Base-by-base conservation (phyloP, 495 filamentous ascomycete genomes). In the Hyphodiscus hymeniophilus region DNA sequence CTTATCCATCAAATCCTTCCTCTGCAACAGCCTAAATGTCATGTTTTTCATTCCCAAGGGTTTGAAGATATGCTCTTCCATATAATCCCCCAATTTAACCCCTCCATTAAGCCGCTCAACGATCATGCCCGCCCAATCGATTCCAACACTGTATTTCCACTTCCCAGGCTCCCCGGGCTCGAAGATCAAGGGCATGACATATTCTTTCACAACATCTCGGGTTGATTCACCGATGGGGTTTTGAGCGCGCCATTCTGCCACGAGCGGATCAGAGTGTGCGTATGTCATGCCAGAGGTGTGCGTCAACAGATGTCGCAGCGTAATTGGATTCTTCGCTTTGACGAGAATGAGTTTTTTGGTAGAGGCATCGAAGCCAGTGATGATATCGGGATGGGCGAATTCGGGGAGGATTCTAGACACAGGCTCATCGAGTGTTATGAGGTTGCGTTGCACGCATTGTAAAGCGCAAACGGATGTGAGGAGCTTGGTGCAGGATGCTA, bases 361-460 rank as follows among this genome's bases (percentile, higher is more conserved):
- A 21, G 48, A 45, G 7, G 51, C 48, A 28, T 60, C 43, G 4
- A 55, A 45, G n/a, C 40, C 58, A 4, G 22, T 49, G 17, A 65
- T 31, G 21, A 65, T 51, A 4, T 55, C 17, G 8, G 20, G 15
- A 16, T 54, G 41, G 18, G 50, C 48, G 23, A 61, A 36, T 32
- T 63, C 62, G 20, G 58, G 62, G 13, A 63, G 47, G 39, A 62
- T 35, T 2, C 6, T 3, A 8, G 32, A 22, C n/a, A 55, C 39
- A 12, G 26, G 16, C 8, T 50, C 46, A 21, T 55, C 51, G 17
- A 55, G 60, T 0, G 47, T 51, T 11, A 83, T 51, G 26, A 49
- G 58, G 0, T 74, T 75, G 42, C 74, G 64, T 50, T 82, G 78
- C 8, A 79, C 72, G 1, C 77, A 65, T 52, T 83, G 78, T 74